Evolutionary conservation across 805 yeast genomes (phyloP).

Genomic region (Candida fluviatilis): DNA sequence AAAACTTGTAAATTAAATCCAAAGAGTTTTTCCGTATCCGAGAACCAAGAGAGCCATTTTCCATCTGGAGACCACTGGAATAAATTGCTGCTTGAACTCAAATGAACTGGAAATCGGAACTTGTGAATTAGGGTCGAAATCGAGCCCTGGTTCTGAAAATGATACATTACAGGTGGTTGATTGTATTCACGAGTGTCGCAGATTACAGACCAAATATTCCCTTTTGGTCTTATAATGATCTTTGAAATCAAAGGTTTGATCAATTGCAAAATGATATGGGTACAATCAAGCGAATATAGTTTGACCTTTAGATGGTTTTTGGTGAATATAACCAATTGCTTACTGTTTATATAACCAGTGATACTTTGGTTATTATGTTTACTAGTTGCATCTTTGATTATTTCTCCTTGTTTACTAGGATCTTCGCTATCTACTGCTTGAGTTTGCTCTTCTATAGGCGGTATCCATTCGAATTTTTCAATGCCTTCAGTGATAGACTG

Average conservation of each 20-base stretch:
- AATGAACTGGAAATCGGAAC: slow-evolving; percentile 15
- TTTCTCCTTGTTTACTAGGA: slow-evolving; percentile 1
- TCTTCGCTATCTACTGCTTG: too few relatives aligned
- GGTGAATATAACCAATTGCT: slow-evolving; percentile 31
- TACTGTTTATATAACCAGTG: slow-evolving; percentile 26
- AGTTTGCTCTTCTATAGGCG: too few relatives aligned
- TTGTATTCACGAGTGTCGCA: slow-evolving; percentile 20
- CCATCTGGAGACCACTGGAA: slow-evolving; percentile 31
- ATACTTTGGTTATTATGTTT: background rate
- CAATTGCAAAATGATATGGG: slow-evolving; percentile 26
- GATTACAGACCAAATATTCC: slow-evolving; percentile 29
- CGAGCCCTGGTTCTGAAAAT: slow-evolving; percentile 32
- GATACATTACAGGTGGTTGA: slow-evolving; percentile 16
- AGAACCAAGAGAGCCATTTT: slow-evolving; percentile 29
- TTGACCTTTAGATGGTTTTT: slow-evolving; percentile 21
- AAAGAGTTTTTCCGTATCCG: slow-evolving; percentile 16
- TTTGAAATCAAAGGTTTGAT: slow-evolving; percentile 25
- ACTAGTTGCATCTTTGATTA: too few relatives aligned
- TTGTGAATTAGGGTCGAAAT: slow-evolving; percentile 22
- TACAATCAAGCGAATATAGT: slow-evolving; percentile 35
- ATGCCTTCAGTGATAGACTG: slow-evolving; percentile 26
- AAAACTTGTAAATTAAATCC: slow-evolving; percentile 26
- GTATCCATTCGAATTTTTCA: slow-evolving; percentile 31
- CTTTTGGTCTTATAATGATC: slow-evolving; percentile 16
- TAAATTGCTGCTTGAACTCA: slow-evolving; percentile 14